Percentiles rank a stretch among this genome's conserved stretches.
Conservation (phyloP, 768 basidiomycete species). For the Boletellus sp. region DNA sequence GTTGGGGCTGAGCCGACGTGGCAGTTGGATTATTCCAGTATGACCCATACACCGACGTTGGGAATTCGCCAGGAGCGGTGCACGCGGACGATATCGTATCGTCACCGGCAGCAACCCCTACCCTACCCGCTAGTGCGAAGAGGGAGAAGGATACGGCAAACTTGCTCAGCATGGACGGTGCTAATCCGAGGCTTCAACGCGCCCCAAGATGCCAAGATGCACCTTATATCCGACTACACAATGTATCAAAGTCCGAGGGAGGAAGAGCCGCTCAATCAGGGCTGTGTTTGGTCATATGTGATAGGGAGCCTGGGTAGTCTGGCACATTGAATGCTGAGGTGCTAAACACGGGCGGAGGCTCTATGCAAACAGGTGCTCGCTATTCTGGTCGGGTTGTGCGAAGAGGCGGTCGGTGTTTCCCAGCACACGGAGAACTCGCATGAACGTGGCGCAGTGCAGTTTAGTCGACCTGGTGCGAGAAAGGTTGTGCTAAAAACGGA, state of each 20-base stretch:
- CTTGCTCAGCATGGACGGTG: slow-evolving; percentile 13
- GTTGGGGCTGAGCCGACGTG: slow-evolving; percentile 66
- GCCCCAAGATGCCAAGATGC: background rate
- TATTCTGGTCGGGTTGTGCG: no score
- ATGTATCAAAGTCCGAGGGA: background rate
- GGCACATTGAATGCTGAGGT: no score
- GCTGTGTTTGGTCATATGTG: no score
- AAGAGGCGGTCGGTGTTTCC: no score
- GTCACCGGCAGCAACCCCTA: slow-evolving; percentile 5
- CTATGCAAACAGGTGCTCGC: no score
- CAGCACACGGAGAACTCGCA: slow-evolving; percentile 1
- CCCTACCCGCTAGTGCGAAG: slow-evolving; percentile 8
- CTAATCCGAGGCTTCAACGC: background rate
- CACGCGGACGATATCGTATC: slow-evolving; percentile 36
- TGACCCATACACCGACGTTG: slow-evolving; percentile 53
- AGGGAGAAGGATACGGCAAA: slow-evolving; percentile 9
- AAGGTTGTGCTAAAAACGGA: slow-evolving; percentile 3
- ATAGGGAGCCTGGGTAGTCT: background rate
- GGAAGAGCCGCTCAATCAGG: no score
- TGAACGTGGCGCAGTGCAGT: background rate
- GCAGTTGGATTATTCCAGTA: slow-evolving; percentile 71
- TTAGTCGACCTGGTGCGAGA: background rate
- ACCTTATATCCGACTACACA: slow-evolving; percentile 4
- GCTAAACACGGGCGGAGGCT: no score
- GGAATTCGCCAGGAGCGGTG: slow-evolving; percentile 59